These are phyloP conservation scores for Calonectria naviculata DNA, from an alignment of 2,329 filamentous ascomycete species.

Conservation along the genomic window DNA sequence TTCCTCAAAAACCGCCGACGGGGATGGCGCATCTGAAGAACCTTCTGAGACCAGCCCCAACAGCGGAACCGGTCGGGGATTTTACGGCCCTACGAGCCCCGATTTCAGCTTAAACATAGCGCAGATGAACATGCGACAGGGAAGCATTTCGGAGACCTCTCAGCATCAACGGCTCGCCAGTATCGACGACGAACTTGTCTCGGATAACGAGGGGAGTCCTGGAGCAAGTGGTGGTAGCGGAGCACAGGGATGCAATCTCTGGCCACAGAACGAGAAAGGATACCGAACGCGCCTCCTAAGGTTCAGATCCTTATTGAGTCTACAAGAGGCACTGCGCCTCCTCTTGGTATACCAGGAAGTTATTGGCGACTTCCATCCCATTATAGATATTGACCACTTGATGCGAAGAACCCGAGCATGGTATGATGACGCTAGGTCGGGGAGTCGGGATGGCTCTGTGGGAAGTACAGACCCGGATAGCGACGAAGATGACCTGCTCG, in stretches of 20 bases:
- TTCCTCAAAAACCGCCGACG: background rate
- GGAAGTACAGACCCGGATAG: background rate
- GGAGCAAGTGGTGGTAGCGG: background rate
- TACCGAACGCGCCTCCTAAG: background rate
- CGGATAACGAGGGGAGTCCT: background rate
- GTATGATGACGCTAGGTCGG: background rate
- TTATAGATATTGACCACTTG: background rate
- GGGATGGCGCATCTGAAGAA: background rate
- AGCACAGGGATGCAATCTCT: background rate
- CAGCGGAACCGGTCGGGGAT: constrained; percentile 23
- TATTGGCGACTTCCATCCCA: background rate
- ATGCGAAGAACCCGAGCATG: background rate
- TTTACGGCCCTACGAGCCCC: constrained; percentile 41
- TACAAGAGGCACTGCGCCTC: background rate
- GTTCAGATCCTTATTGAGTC: background rate
- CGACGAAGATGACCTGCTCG: background rate
- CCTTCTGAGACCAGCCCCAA: background rate
- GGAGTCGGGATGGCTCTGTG: background rate
- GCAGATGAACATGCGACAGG: constrained; percentile 29
- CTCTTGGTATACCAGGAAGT: constrained; percentile 1
- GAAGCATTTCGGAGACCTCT: background rate
- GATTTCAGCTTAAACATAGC: constrained; percentile 41
- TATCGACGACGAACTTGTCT: background rate
- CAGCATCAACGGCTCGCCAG: background rate
- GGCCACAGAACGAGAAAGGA: background rate